phyloP scores from a whole-genome alignment of 345 rosid species.

The Aquilaria malaccensis region DNA sequence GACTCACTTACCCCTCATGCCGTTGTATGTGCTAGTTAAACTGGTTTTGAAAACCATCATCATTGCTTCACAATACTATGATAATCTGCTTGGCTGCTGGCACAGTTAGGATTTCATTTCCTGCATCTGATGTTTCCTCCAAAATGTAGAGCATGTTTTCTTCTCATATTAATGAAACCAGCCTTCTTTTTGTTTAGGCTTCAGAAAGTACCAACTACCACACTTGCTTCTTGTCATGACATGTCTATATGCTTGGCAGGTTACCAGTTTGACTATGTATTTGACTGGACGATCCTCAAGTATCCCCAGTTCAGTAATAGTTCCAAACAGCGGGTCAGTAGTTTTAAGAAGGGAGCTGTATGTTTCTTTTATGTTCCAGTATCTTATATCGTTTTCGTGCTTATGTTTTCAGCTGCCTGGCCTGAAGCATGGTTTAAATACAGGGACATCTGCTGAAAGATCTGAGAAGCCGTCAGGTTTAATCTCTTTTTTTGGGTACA shows the following conservation, averaged over 20 bases:
- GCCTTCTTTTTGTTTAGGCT: too few relatives aligned
- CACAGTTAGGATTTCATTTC: too few relatives aligned
- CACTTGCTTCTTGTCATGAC: neutral
- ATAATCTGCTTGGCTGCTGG: too few relatives aligned
- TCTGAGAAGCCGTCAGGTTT: slow-evolving; percentile 33
- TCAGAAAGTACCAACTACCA: too few relatives aligned
- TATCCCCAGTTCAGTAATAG: slow-evolving; percentile 42
- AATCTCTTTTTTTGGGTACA: slow-evolving; percentile 14
- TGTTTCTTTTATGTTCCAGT: neutral
- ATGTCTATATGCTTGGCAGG: slow-evolving; percentile 23
- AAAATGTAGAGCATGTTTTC: too few relatives aligned
- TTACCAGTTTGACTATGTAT: slow-evolving; percentile 49
- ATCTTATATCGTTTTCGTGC: slow-evolving; percentile 3
- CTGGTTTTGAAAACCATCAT: too few relatives aligned
- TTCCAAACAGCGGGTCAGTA: slow-evolving; percentile 38
- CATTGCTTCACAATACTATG: too few relatives aligned
- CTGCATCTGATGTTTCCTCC: too few relatives aligned
- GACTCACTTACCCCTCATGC: too few relatives aligned
- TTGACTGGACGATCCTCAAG: slow-evolving; percentile 56
- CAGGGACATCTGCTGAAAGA: slow-evolving; percentile 33
- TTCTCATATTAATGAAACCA: too few relatives aligned
- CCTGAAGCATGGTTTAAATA: slow-evolving; percentile 19
- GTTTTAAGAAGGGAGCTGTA: neutral
- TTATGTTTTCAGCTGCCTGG: slow-evolving; percentile 16
- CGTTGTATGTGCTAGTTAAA: too few relatives aligned